Base-by-base conservation (phyloP, 805 yeast genomes). In the Wickerhamomyces bisporus region DNA sequence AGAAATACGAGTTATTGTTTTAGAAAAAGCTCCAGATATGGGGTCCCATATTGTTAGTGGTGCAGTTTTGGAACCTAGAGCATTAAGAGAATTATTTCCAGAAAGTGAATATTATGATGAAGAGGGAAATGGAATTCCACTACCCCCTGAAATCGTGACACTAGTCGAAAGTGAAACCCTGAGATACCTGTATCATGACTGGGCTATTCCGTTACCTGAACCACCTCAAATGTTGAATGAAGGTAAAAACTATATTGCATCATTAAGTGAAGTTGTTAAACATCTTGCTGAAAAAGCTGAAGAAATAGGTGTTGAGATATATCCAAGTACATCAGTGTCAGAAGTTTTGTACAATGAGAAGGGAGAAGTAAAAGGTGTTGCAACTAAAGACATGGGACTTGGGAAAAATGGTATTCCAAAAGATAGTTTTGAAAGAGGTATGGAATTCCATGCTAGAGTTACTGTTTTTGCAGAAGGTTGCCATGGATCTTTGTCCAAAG, bases 401-500 rank as follows among this genome's bases (percentile, higher is more conserved):
- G 73, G 79, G 35, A 81, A 78, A 49, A 62, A 71, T 40, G 96
- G 96, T 15, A 57, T 66, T 25, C 95, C 96, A 23, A 85, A 81
- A 52, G 84, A 75, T 46, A 69, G 76, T n/a, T 93, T 86, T 61
- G 96, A 93, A 62, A 74, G 95, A 47, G 98, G 98, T 19, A 86
- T 93, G 96, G 98, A 87, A 61, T 93, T 93, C 61, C 93, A 82
- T 50, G 86, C 98, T 5, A 77, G 93, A 51, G 70, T 81, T 42
- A 89, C 97, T 0, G 83, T 93, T 14, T 71, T 93, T 24, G 96
- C 96, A 5, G 98, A 93, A 64, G 98, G 98, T n/a, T 93, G 98
- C 58, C 98, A 89, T 62, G 98, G 98, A 0, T 88, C 96, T 1
- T 66, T 93, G 38, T 71, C 89, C 11, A 91, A 93, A 58, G 75